Evolutionary conservation across 768 basidiomycete species (phyloP).

Genomic region (Epithele typhae): DNA sequence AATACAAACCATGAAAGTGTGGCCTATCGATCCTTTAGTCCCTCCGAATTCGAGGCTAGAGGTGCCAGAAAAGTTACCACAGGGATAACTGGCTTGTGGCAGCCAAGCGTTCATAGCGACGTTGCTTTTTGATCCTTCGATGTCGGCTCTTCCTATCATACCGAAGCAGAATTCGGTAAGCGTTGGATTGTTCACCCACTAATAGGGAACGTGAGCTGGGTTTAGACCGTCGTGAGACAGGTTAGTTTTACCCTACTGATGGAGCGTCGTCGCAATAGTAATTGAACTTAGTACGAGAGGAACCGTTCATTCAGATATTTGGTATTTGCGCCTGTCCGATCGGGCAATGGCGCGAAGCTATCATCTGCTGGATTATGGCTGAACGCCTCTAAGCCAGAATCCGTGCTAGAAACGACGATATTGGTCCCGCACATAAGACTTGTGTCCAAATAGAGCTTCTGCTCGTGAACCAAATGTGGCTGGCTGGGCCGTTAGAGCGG

Average conservation of each 20-base stretch:
- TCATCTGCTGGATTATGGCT: constrained; percentile 82
- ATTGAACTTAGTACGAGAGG: constrained; percentile 82
- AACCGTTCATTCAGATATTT: constrained; percentile 81
- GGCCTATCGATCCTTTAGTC: constrained; percentile 80
- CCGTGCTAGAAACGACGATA: constrained; percentile 72
- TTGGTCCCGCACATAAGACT: constrained; percentile 63
- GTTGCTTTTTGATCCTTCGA: constrained; percentile 81
- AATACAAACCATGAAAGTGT: constrained; percentile 81
- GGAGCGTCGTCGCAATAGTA: constrained; percentile 70
- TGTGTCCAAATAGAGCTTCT: constrained; percentile 65
- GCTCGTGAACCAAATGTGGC: constrained; percentile 67
- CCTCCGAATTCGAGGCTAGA: constrained; percentile 76
- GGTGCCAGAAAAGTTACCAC: constrained; percentile 79
- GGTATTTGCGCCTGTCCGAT: constrained; percentile 78
- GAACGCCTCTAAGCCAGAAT: constrained; percentile 83
- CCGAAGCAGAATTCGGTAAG: constrained; percentile 77
- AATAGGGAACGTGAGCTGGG: constrained; percentile 80
- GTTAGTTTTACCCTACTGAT: constrained; percentile 86
- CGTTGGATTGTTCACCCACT: constrained; percentile 79
- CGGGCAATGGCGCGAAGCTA: constrained; percentile 77
- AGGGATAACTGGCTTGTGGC: constrained; percentile 79
- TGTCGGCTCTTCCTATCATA: constrained; percentile 82
- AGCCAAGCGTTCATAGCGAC: constrained; percentile 83
- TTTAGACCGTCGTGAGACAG: constrained; percentile 83
- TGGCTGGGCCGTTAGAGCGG: constrained; percentile 43